Base-by-base conservation (phyloP, 1,284 basidiomycete genomes). In the Apiotrichum gracile region DNA sequence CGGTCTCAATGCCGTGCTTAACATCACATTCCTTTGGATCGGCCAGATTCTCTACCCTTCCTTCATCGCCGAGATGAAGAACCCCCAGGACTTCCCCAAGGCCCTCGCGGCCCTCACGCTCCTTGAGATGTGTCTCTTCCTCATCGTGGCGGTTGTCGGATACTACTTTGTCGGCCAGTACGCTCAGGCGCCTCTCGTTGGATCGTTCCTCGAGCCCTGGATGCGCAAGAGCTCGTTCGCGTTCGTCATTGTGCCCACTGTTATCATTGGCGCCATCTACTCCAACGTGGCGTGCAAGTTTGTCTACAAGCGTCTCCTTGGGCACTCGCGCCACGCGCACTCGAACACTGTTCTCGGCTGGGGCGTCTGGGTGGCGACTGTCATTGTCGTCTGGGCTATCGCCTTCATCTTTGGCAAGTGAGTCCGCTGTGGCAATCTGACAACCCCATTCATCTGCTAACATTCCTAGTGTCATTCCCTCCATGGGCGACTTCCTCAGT, bases 31-130 rank as follows among this genome's bases (percentile, higher is more conserved):
- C 68, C 82, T 83, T 2, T 82, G 81, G 65, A 79, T 85, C 42
- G 84, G 83, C 0, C 84, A 87, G 61, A 68, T 71, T 37, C 67
- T 79, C 44, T 77, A 78, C 61, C 77, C 77, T 0, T 76, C 74
- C 0, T 78, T 77, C 61, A 74, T 76, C 57, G 68, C 76, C 42
- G 75, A 76, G 64, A 77, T 76, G 74, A 66, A 63, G 41, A 58
- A 67, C 37, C 73, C 73, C 0, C 62, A 79, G 53, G 83, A 86
- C 55, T 86, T 86, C 73, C 82, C 82, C 24, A 85, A 84, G 65
- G 69, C 66, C 2, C 60, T 70, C 14, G 64, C 76, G 38, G 69
- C 76, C 5, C 69, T 78, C 7, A 79, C 79, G 47, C 75, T 78
- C 17, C 76, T 80, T 29, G 83, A 85, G 66, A 73, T 85, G 50